Evolutionary conservation across 2,329 filamentous ascomycete genomes (phyloP), one percentile per base, ranked within the genome.

Genomic region (Hypomyces perniciosus): DNA sequence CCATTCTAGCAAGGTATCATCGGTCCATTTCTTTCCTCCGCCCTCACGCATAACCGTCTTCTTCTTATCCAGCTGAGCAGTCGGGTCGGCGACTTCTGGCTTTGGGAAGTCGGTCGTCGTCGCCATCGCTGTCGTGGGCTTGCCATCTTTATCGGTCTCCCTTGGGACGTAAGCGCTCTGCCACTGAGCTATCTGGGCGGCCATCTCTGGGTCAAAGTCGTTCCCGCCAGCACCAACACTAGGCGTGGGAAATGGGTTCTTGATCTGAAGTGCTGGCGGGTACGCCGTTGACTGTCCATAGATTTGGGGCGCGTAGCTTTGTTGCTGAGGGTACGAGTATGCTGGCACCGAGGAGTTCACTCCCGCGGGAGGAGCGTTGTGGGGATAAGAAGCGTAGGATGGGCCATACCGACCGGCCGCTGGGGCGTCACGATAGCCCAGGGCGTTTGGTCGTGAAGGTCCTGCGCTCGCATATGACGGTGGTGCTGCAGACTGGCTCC

Each of bases 181-280:
- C 90, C 92, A 96, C 68, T 95, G 88, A 44, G 91, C 90, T 55
- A 96, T 91, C 68, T 95, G 89, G 30, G 89, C 90, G 52, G 93
- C 90, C 74, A 89, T 86, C 59, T 96, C 90, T 3, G 89, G 83
- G 61, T 96, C 79, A 63, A 76, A 81, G 56, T 77, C 74, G 56
- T 66, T 70, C 54, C 59, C 61, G 50, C 66, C 60, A 59, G 58
- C 50, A 59, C 57, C 20, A 59, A 61, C 70, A 54, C 74, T 76
- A 26, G 86, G 84, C 10, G 79, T 76, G 8, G 84, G 84, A 64
- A 95, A 96, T 0, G 91, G 88, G 65, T 95, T 95, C 54, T 81
- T 78, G 57, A 91, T 91, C 59, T 86, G 83, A 8, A 86, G 86
- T 8, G 82, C 71, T 13, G 78, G 79, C 78, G 73, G 68, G 55